phyloP scores from a whole-genome alignment of 2,329 filamentous ascomycete species.

The Hawksworthiomyces lignivorus region DNA sequence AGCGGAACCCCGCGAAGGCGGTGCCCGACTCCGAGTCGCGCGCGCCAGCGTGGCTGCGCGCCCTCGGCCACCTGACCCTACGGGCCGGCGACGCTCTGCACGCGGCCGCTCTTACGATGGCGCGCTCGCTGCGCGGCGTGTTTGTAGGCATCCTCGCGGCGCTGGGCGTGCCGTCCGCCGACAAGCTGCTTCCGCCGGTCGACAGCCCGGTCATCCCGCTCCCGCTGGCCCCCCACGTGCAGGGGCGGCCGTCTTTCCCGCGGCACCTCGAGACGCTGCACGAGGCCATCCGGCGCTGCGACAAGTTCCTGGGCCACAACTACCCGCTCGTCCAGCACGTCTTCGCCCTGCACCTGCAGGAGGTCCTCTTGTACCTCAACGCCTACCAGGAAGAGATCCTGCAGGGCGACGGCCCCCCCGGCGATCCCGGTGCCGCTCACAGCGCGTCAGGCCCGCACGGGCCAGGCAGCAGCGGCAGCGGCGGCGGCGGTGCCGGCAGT shows the following conservation, averaged over 20 bases:
- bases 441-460: neutral
- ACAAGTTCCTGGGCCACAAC: slow-evolving; percentile 28
- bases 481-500: no score
- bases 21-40: no score
- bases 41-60: slow-evolving; percentile 2
- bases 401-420: slow-evolving; percentile 21
- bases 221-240: neutral
- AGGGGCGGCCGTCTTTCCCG: slow-evolving; percentile 17
- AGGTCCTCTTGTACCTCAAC: slow-evolving; percentile 40
- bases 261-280: slow-evolving; percentile 33
- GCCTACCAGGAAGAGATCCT: no score
- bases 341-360: slow-evolving; percentile 41
- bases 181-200: no score
- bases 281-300: slow-evolving; percentile 32
- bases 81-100: no score
- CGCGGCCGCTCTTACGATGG: no score
- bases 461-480: no score
- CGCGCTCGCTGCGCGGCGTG: no score
- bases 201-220: no score
- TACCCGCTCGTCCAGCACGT: slow-evolving; percentile 35
- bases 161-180: no score
- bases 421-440: slow-evolving; percentile 17
- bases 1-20: neutral
- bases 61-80: no score
- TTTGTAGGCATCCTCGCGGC: no score